A percentile compares a stretch with the other conserved stretches of the same genome.
Conservation (phyloP, 1,284 basidiomycete genomes). For the Papiliotrema flavescens region DNA sequence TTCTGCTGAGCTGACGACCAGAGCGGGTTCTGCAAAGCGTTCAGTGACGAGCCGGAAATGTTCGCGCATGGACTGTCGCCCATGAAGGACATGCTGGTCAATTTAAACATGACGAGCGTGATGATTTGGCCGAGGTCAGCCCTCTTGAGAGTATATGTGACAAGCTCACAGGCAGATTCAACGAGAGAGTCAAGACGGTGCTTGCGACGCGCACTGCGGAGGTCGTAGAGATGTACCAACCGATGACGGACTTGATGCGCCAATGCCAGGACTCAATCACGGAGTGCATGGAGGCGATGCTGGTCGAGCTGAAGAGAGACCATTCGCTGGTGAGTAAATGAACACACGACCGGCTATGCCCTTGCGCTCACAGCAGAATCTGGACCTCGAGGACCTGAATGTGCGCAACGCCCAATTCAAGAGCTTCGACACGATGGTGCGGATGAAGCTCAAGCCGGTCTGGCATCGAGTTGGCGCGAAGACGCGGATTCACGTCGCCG, state of each 20-base stretch:
- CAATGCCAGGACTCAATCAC: constrained; percentile 90
- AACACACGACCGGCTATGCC: too few species aligned
- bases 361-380: constrained; percentile 54
- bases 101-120: constrained; percentile 80
- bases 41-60: constrained; percentile 92
- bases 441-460: constrained; percentile 83
- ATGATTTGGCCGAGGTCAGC: constrained; percentile 87
- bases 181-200: constrained; percentile 74
- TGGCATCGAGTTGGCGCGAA: constrained; percentile 95
- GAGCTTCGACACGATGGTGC: constrained; percentile 86
- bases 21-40: constrained; percentile 90
- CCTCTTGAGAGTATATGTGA: too few species aligned
- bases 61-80: constrained; percentile 90
- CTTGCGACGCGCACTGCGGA: constrained; percentile 80
- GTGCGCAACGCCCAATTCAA: constrained; percentile 93
- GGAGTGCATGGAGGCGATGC: constrained; percentile 88
- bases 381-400: constrained; percentile 90
- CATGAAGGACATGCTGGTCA: constrained; percentile 85
- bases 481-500: constrained; percentile 86
- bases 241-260: constrained; percentile 78
- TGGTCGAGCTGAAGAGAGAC: constrained; percentile 85
- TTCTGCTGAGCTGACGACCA: constrained; percentile 33
- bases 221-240: constrained; percentile 87
- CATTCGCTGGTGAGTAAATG: constrained; percentile 73
- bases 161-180: constrained; percentile 61